phyloP scores from a whole-genome alignment of 306 rosid genomes.

The Malus fusca region DNA sequence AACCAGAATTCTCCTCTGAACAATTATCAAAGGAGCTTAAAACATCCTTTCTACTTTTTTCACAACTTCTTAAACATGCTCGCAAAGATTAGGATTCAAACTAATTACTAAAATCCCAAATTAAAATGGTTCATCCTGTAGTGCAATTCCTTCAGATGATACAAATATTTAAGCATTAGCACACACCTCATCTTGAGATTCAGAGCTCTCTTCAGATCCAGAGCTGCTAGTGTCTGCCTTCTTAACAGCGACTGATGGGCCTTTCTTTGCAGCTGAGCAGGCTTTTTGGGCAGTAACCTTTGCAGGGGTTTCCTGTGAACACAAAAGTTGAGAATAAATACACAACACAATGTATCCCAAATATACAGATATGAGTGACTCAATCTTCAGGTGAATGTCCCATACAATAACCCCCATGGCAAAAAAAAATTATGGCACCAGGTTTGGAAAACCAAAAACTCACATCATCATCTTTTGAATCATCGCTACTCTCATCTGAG shows the following conservation, averaged over 20 bases:
- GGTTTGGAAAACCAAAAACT: no score
- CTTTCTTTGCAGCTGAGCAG: background rate
- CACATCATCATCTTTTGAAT: slow-evolving; percentile 11
- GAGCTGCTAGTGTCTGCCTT: background rate
- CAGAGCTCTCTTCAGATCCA: slow-evolving; percentile 14
- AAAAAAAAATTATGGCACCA: no score
- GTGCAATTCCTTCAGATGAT: background rate
- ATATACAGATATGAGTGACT: background rate
- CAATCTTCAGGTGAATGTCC: background rate
- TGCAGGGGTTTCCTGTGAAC: slow-evolving; percentile 1
- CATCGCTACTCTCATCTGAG: background rate
- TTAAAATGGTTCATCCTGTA: background rate
- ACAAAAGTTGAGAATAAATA: background rate
- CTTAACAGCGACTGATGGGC: background rate
- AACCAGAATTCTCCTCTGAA: no score
- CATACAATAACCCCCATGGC: no score
- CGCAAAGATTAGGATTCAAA: no score
- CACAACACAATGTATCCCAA: background rate
- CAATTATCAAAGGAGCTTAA: no score
- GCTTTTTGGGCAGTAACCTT: background rate
- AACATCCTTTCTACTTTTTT: no score
- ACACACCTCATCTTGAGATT: slow-evolving; percentile 6
- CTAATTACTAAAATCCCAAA: no score
- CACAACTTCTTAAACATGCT: no score
- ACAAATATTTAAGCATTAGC: background rate